A percentile compares a stretch with the other conserved stretches of the same genome.
phyloP scores from a whole-genome alignment of 768 basidiomycete species.

The Lentinula raphanica region DNA sequence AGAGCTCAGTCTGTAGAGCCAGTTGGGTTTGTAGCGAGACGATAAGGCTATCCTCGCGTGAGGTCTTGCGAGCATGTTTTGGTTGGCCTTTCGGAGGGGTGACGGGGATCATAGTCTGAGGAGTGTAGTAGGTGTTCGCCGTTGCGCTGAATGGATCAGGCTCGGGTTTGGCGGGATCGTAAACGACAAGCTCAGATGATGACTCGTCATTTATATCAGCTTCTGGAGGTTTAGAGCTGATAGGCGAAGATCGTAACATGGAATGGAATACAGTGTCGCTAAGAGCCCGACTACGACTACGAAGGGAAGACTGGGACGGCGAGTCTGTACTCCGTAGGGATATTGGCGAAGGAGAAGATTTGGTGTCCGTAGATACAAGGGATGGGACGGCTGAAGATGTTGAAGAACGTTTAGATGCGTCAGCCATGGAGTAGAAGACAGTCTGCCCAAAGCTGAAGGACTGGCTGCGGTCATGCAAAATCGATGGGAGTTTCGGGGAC shows the following conservation, averaged over 20 bases:
- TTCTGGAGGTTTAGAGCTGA: slow-evolving; percentile 38
- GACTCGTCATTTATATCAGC: slow-evolving; percentile 63
- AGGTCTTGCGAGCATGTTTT: slow-evolving; percentile 52
- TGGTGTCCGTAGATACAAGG: slow-evolving; percentile 8
- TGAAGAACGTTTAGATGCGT: slow-evolving; percentile 18
- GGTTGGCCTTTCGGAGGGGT: slow-evolving; percentile 48
- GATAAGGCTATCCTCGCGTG: slow-evolving; percentile 68
- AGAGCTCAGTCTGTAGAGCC: slow-evolving; percentile 68
- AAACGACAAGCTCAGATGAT: slow-evolving; percentile 41
- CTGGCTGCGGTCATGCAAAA: slow-evolving; percentile 54
- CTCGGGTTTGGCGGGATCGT: slow-evolving; percentile 31
- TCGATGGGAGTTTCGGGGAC: slow-evolving; percentile 27
- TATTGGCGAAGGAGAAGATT: slow-evolving; percentile 25
- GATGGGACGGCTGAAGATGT: slow-evolving; percentile 11
- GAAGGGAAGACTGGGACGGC: slow-evolving; percentile 23
- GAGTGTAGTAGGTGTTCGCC: slow-evolving; percentile 73
- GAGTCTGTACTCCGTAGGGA: slow-evolving; percentile 18
- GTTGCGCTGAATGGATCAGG: slow-evolving; percentile 73
- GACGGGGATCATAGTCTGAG: slow-evolving; percentile 64
- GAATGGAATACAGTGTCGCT: slow-evolving; percentile 64
- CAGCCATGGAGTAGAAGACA: slow-evolving; percentile 49
- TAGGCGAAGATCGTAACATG: slow-evolving; percentile 38
- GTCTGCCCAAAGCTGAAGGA: slow-evolving; percentile 67
- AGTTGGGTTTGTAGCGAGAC: slow-evolving; percentile 72
- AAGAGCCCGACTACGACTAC: slow-evolving; percentile 46